These are phyloP conservation scores for Vigna mungo DNA, from an alignment of 306 rosid species.

Conservation along the genomic window DNA sequence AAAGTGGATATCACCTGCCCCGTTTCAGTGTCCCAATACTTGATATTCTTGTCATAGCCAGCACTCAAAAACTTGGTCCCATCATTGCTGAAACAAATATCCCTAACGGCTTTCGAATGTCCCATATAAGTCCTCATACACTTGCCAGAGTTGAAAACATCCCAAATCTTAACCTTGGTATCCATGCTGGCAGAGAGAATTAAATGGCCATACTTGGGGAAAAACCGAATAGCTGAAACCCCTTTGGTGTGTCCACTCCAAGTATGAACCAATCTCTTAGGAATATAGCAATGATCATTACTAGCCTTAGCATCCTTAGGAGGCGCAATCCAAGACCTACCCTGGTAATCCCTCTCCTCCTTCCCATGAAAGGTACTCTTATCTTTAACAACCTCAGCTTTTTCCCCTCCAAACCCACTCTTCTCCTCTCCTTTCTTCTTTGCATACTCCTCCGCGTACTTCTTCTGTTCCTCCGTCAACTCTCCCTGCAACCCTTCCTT, in stretches of 20 bases:
- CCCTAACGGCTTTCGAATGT: conserved; percentile 87
- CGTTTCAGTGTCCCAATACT: conserved; percentile 98
- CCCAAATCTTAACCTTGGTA: conserved; percentile 98
- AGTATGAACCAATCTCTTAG: conserved; percentile 94
- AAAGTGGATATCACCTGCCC: conserved; percentile 96
- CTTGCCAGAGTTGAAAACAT: conserved; percentile 90
- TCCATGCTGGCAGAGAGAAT: conserved; percentile 92
- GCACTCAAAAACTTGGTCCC: conserved; percentile 90
- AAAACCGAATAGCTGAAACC: conserved; percentile 91
- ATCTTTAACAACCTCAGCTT: conserved; percentile 72
- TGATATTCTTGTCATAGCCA: conserved; percentile 94
- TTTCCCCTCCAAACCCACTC: conserved; percentile 73
- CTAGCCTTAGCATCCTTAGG: conserved; percentile 92
- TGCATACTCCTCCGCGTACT: conserved; percentile 88
- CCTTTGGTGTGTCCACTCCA: conserved; percentile 99
- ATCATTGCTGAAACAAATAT: conserved; percentile 89
- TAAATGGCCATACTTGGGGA: conserved; percentile 91
- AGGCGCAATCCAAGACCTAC: conserved; percentile 96
- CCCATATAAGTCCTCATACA: conserved; percentile 99
- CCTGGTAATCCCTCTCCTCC: conserved; percentile 95
- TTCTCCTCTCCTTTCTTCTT: conserved; percentile 97
- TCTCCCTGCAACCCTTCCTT: conserved; percentile 80
- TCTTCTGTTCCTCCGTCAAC: conserved; percentile 89
- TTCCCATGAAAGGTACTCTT: conserved; percentile 95
- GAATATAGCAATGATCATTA: conserved; percentile 93